phyloP scores from a whole-genome alignment of 2,329 filamentous ascomycete genomes.

The Talaromyces sp. region DNA sequence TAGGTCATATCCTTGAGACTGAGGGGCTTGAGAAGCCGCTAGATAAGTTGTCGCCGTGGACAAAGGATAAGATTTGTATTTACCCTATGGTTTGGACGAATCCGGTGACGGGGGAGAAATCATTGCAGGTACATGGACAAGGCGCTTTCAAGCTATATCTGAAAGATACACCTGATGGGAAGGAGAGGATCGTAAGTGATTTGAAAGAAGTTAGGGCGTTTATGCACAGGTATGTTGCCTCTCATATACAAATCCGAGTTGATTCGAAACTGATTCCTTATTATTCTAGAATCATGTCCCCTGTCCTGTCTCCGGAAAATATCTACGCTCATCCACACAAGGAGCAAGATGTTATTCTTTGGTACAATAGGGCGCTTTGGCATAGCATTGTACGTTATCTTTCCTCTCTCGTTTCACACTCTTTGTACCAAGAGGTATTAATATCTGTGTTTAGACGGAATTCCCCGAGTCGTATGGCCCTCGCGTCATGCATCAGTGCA shows the following conservation, averaged over 20 bases:
- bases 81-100: conserved; percentile 44
- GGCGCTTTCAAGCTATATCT: conserved; percentile 38
- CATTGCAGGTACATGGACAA: conserved; percentile 39
- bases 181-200: conserved; percentile 18
- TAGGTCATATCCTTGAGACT: conserved; percentile 35
- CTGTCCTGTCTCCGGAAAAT: conserved; percentile 33
- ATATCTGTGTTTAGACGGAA: conserved; percentile 26
- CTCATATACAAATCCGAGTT: background rate
- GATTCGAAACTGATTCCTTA: background rate
- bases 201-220: conserved; percentile 17
- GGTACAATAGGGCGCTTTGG: conserved; percentile 43
- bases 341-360: conserved; percentile 41
- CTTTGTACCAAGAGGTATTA: background rate
- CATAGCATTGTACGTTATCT: conserved; percentile 37
- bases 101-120: conserved; percentile 33
- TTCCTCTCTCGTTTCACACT: background rate
- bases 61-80: conserved; percentile 32
- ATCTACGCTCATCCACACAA: conserved; percentile 40
- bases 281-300: conserved; percentile 37
- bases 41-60: conserved; percentile 33
- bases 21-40: conserved; percentile 31
- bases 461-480: conserved; percentile 41
- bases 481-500: conserved; percentile 43
- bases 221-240: conserved; percentile 17
- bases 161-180: conserved; percentile 30